Evolutionary conservation across 1,139 yeast species (phyloP).

Genomic region (Geotrichum aggregatum): DNA sequence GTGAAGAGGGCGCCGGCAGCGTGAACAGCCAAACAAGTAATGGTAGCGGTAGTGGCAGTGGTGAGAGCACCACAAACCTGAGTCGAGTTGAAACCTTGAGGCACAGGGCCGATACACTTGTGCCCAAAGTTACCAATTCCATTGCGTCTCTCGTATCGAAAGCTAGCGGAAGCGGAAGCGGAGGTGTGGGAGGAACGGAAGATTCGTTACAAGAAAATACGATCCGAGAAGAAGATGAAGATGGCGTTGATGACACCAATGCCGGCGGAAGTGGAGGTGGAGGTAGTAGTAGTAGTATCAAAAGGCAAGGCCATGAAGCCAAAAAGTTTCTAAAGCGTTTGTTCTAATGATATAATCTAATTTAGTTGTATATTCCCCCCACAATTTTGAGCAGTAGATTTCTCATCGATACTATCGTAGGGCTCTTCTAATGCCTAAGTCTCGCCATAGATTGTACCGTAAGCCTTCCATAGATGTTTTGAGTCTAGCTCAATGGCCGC

Average conservation of each 20-base stretch:
- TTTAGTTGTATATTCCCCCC: background rate
- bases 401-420: no score
- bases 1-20: background rate
- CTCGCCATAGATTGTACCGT: no score
- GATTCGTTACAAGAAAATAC: no score
- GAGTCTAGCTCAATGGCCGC: no score
- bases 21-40: background rate
- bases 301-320: background rate
- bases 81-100: background rate
- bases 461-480: no score
- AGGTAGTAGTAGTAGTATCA: background rate
- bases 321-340: constrained; percentile 7
- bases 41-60: background rate
- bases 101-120: background rate
- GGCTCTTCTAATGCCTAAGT: no score
- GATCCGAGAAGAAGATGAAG: no score
- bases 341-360: background rate
- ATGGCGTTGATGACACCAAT: background rate
- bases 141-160: background rate
- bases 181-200: no score
- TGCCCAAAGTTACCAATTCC: background rate
- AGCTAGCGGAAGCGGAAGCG: no score
- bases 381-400: no score
- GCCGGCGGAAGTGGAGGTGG: background rate
- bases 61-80: no score